Percentiles rank a stretch among this genome's conserved stretches.
Evolutionary conservation across 202 grass and related monocot genomes (phyloP).

Genomic region (Elaeis oleifera): DNA sequence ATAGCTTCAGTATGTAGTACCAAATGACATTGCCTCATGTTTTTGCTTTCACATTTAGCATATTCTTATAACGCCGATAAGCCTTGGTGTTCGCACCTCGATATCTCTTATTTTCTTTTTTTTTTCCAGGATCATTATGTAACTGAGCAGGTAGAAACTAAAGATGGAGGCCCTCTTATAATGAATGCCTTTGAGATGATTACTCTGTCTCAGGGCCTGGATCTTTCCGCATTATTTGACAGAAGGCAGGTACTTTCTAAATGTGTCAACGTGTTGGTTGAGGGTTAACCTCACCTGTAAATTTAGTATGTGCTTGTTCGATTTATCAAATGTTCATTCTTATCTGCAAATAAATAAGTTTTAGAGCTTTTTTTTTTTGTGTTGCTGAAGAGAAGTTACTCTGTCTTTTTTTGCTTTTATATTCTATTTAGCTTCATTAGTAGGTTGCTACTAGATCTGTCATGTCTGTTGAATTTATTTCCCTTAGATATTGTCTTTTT

Average conservation of each 20-base stretch:
- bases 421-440: too few species aligned
- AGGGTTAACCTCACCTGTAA: too few species aligned
- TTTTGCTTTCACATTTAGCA: background rate
- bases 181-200: constrained; percentile 99
- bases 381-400: too few species aligned
- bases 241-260: constrained; percentile 64
- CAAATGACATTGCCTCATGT: background rate
- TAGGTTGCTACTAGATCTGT: too few species aligned
- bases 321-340: too few species aligned
- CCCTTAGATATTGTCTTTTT: too few species aligned
- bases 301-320: too few species aligned
- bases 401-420: too few species aligned
- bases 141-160: constrained; percentile 51
- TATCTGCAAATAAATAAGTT: too few species aligned
- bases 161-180: constrained; percentile 64
- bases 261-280: background rate
- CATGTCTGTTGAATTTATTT: too few species aligned
- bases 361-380: too few species aligned
- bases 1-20: too few species aligned
- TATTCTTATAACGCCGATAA: background rate
- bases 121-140: constrained; percentile 76
- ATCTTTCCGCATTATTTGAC: constrained; percentile 94
- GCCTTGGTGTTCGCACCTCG: background rate
- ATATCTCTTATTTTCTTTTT: constrained; percentile 14
- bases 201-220: constrained; percentile 82